Conservation (phyloP, 2,329 filamentous ascomycete genomes). For the Pleomassaria siparia region DNA sequence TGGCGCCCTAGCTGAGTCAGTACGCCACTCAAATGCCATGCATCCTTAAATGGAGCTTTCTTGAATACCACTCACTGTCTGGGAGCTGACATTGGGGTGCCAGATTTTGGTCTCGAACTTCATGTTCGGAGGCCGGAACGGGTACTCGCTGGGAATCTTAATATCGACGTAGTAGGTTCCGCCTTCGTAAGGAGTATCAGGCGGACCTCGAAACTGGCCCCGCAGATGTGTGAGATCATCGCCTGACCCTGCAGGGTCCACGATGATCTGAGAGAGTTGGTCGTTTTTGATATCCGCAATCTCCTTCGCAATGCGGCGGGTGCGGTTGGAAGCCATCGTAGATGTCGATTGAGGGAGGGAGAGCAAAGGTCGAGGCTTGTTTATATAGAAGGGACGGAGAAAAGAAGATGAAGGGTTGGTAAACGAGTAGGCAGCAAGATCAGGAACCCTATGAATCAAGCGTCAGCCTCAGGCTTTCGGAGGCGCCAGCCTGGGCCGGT, state of each 20-base stretch:
- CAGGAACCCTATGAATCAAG: constrained; percentile 6
- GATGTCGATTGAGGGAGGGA: constrained; percentile 6
- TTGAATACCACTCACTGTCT: constrained; percentile 67
- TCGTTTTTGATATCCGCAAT: constrained; percentile 74
- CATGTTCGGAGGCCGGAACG: constrained; percentile 90
- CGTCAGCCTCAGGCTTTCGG: constrained; percentile 32
- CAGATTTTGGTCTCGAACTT: constrained; percentile 90
- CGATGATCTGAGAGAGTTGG: constrained; percentile 73
- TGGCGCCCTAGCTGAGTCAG: constrained; percentile 72
- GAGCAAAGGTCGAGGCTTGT: constrained; percentile 1
- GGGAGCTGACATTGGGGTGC: constrained; percentile 95
- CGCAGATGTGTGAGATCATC: constrained; percentile 79
- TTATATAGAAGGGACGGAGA: constrained; percentile 1
- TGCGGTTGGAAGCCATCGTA: constrained; percentile 59
- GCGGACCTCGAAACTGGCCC: constrained; percentile 81
- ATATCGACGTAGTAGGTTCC: constrained; percentile 84
- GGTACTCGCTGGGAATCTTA: constrained; percentile 82
- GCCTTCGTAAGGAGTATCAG: constrained; percentile 90
- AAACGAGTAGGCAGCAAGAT: constrained; percentile 19
- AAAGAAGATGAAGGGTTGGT: constrained; percentile 8
- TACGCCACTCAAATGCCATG: neutral
- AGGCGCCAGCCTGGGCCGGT: constrained; percentile 14
- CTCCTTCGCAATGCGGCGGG: constrained; percentile 71
- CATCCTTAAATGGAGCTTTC: neutral
- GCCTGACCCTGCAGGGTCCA: constrained; percentile 62